Base-by-base conservation (phyloP, 805 yeast genomes). In the Candida caryicola region DNA sequence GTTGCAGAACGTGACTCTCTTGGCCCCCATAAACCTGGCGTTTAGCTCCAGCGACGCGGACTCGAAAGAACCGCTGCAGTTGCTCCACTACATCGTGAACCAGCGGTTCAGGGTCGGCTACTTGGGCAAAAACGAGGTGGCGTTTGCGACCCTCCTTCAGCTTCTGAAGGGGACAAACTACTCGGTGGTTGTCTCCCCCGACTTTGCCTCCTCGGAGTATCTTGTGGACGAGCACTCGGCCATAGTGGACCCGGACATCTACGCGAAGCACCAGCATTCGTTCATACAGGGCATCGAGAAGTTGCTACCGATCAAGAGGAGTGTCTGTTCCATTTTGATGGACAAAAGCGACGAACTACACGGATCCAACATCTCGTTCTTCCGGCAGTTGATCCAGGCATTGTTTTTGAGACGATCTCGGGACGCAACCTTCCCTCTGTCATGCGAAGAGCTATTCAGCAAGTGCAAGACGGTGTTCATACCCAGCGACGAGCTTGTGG, bases 1-100 rank as follows among this genome's bases (percentile, higher is more conserved):
- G 15, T 55, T 82, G 43, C 62, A 64, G 17, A 82, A 85, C 54
- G 76, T 82, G 40, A 85, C 95, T 0, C 59, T 87, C n/a, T 55
- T 84, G 29, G 95, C 95, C 1, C 95, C 95, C 0, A 73, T 82
- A 9, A 87, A 87, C 54, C 79, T 82, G 47, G 95, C 95, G 1
- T 85, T 84, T 57, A 67, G 64, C 4, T 52, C 54, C 14, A 29
- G 21, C 19, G 18, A 29, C 31, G 40, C 28, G 3, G 29, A 31
- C 41, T n/a, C n/a, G n/a, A n/a, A n/a, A n/a, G 32, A 38, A 13
- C 26, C 44, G 41, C 38, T 31, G 33, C 54, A 19, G 23, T 27
- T 46, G 9, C 39, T 56, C 25, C 52, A 69, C 6, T 69, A 69
- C 40, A 52, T 69, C 19, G 50, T 64, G 12, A 49, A 52, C 46